Evolutionary conservation across 2,329 filamentous ascomycete genomes (phyloP), one percentile per base, ranked within the genome.

Genomic region (Pseudogymnoascus sp.): DNA sequence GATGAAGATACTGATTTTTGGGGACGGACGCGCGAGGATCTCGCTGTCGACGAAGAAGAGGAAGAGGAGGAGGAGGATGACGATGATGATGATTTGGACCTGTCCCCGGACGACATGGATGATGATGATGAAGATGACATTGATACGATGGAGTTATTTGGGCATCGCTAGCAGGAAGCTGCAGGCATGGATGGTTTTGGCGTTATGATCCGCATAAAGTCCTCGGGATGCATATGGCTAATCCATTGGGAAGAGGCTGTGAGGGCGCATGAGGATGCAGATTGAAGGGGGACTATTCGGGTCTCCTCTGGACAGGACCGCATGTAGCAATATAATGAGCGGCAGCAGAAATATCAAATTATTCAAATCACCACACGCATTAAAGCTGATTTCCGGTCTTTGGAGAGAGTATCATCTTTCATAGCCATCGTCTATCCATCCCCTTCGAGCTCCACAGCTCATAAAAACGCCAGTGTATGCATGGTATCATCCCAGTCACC

Each of bases 141-240:
- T 63, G 79, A 82, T 69, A 69, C 72, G 33, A 81, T 82, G 68
- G 78, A 79, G 64, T 75, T 83, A 63, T 79, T 82, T 68, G 81
- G 81, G 10, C 81, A 84, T 72, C 75, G 78, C 66, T 82, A 65
- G 59, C 33, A 2, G 59, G 33, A 38, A 61, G 38, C 59, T 61
- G 40, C 59, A n/a, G 8, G 59, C 21, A 40, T 26, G 35, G 59
- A n/a, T 61, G 16, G 35, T 33, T 56, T 56, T 33, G 50, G 50
- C 29, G 50, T 56, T 56, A 56, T 16, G 50, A 33, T 19, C n/a
- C 29, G 5, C 16, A 16, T 56, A 56, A n/a, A 33, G 29, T 13
- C 24, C 1, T 31, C 16, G 44, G 44, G 10, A 56, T 21, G 50
- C 26, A 56, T 53, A 31, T 56, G 50, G 29, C 21, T 29, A 50